Evolutionary conservation across 371 early-diverging fungal species (phyloP), one percentile per base, ranked within the genome.

Genomic region (Mucor plumbeus): DNA sequence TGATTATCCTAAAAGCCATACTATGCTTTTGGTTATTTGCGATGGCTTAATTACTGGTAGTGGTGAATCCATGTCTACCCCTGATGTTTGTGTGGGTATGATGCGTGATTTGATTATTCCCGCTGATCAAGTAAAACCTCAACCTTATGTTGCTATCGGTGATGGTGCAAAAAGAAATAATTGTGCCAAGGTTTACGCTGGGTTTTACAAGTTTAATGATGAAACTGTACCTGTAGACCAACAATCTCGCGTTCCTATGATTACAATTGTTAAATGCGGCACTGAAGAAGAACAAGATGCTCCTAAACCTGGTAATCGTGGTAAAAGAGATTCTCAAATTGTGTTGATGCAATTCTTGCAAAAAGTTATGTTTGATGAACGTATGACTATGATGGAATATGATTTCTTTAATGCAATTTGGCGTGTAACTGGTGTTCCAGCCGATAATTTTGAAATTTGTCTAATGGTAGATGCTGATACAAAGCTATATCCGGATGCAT

Each of bases 391-490:
- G 55, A 86, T 99, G 60, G 99, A 99, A 72, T 94, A 91, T 71
- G 98, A 97, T 56, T 82, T 99, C 44, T 99, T 96, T 81, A 88
- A 89, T 71, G 90, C 91, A 63, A 94, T 99, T 62, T 91, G 92
- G 85, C 80, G 84, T 6, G 74, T 94, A 7, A 86, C 90, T 13
- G 91, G 96, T 15, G 91, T 95, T 1, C 87, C 92, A 21, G 91
- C 98, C 1, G 92, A 94, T 65, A 77, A 70, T 38, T 97, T 91
- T 77, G 97, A 97, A 75, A 85, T 93, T 40, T 87, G 95, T 43
- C 85, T 99, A 63, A 97, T 98, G 95, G 97, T 95, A 48, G 99
- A 99, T 76, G 99, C 99, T 5, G 99, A 99, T 78, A 99, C 99
- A 10, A 89, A 89, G 65, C 88, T 95, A 8, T 85, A 85, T 57